These are phyloP conservation scores for Salvia hispanica DNA, from an alignment of 257 asterid genomes.

Conservation along the genomic window DNA sequence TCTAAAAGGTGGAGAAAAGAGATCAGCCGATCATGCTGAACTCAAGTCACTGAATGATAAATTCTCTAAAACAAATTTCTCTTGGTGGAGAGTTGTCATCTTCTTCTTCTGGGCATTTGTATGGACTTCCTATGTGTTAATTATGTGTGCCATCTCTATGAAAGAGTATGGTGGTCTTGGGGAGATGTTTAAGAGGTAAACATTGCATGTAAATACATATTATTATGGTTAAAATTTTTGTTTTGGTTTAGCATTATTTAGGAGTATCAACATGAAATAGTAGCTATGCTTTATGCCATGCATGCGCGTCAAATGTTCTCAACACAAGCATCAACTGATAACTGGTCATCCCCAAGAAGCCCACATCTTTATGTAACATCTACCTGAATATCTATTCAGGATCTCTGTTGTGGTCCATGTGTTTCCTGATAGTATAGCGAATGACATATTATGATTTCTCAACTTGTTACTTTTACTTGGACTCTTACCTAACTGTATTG, in stretches of 20 bases:
- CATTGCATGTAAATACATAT: conserved; percentile 18
- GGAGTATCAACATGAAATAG: not conserved
- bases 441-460: not conserved
- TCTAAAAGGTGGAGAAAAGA: conserved; percentile 41
- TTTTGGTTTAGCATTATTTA: conserved; percentile 6
- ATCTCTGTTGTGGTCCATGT: conserved; percentile 1
- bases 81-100: conserved; percentile 57
- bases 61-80: conserved; percentile 40
- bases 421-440: not conserved
- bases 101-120: conserved; percentile 72
- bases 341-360: not conserved
- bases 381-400: not conserved
- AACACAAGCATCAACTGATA: not conserved
- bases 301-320: not conserved
- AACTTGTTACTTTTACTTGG: conserved; percentile 2
- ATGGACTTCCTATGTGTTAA: conserved; percentile 66
- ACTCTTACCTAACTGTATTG: conserved; percentile 23
- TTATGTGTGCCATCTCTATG: conserved; percentile 68
- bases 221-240: not conserved
- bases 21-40: conserved; percentile 37
- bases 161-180: conserved; percentile 73
- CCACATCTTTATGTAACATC: conserved; percentile 8
- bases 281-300: conserved; percentile 20
- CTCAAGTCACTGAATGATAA: conserved; percentile 34
- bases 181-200: conserved; percentile 87